Base-by-base conservation (phyloP, 441 rosid genomes). In the Adansonia grandidieri region DNA sequence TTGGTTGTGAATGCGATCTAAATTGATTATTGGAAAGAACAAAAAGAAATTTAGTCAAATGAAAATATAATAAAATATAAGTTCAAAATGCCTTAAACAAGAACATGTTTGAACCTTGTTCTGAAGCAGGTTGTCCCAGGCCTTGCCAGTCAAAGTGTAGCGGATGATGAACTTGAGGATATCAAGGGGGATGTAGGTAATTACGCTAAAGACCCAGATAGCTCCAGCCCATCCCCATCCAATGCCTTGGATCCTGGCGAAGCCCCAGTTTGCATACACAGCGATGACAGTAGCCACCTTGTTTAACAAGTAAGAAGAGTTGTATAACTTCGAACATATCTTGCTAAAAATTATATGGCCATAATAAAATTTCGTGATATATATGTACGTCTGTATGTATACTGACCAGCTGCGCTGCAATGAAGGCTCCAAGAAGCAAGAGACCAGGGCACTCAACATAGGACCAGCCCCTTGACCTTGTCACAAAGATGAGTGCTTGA, bases 151-250 rank as follows among this genome's bases (percentile, higher is more conserved):
- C 81, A 88, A 86, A 0, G 88, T 65, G 37, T 88, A 95, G 28
- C 93, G 95, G 76, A 89, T 91, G 77, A 88, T 74, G 86, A 94
- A 93, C 90, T 94, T 96, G 84, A 93, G 89, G 78, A 91, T 28
- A 79, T 96, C 98, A 20, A 92, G 99, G 73, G 97, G 97, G 75
- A 94, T 17, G 80, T 92, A 96, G 4, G 93, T 88, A 56, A 96
- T 22, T 22, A 96, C 53, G 76, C 92, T 93, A 76, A 78, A 96
- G 62, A 91, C 0, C 97, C 99, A 96, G 67, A 96, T 89, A 6
- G 84, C 86, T 76, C 91, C 98, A 11, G 93, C 96, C 99, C 99
- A 96, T 82, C 90, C 94, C 98, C 99, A 96, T 6, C 99, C 97
- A 71, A 94, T 85, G 15, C 98, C 97, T 45, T 81, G 32, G 79